Evolutionary conservation across 192 early-diverging fungal genomes (phyloP), one percentile per base, ranked within the genome.

Genomic region (Backusella westeae): DNA sequence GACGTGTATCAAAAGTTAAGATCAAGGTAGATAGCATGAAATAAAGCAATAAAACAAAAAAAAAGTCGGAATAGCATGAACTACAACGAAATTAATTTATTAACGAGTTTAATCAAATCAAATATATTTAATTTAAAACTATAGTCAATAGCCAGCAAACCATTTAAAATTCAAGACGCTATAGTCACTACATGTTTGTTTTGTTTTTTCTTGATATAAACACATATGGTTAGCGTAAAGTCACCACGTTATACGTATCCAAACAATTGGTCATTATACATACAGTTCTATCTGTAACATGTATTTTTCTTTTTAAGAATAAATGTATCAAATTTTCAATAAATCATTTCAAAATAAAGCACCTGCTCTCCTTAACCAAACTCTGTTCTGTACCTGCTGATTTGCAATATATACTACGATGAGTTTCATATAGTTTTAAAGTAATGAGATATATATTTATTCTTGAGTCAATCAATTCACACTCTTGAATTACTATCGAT

Each of bases 211-310:
- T 29, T 63, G 56, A 63, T 63, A 63, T 63, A 63, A 14, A 26
- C 56, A 63, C 56, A 26, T 29, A 29, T 26, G 23, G 23, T 29
- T 63, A 29, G 26, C 10, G 3, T 63, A 23, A 53, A 26, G 23
- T 29, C 12, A 63, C 23, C 56, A 26, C 23, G 56, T 63, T 63
- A 29, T 63, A 14, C 3, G 26, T 29, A 7, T 63, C 56, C 56
- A 63, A 63, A 63, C 26, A 63, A 63, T 63, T 63, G 56, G 56
- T 63, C 56, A 63, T 26, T 63, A 26, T 59, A 63, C 56, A 63
- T 63, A 29, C 26, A 29, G 4, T 63, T 12, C 19, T 21, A 63
- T 63, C 56, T 63, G 56, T 63, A 63, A 63, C 56, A 14, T 59
- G 7, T 53, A 19, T 53, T 8, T 53, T 53, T n/a, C 1, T 53